Evolutionary conservation across 306 rosid genomes (phyloP).

Genomic region (Vigna unguiculata): DNA sequence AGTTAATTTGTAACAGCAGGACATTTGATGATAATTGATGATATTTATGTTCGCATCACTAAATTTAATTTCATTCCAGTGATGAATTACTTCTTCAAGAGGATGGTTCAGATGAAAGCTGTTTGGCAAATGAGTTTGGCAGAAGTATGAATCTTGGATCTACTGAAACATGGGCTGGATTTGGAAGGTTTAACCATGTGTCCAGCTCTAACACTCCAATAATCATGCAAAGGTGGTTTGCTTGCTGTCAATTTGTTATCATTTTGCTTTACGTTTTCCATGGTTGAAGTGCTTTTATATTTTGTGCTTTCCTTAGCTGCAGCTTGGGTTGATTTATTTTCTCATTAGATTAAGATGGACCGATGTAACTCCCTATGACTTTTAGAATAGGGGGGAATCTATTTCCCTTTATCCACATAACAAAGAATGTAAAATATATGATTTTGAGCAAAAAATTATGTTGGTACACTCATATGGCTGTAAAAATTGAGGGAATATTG

Average conservation of each 20-base stretch:
- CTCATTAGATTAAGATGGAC: constrained; percentile 23
- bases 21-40: neutral
- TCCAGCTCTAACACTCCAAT: constrained; percentile 60
- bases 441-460: constrained; percentile 10
- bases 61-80: constrained; percentile 58
- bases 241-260: constrained; percentile 25
- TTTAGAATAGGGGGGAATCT: constrained; percentile 1
- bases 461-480: neutral
- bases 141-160: constrained; percentile 76
- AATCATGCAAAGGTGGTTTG: constrained; percentile 68
- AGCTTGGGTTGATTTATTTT: constrained; percentile 34
- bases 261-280: constrained; percentile 32
- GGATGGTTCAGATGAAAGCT: constrained; percentile 69
- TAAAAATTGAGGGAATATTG: constrained; percentile 11
- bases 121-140: constrained; percentile 67
- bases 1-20: neutral
- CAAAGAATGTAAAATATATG: constrained; percentile 13
- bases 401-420: constrained; percentile 5
- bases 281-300: constrained; percentile 23
- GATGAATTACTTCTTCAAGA: constrained; percentile 98
- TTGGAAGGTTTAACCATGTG: constrained; percentile 61
- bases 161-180: constrained; percentile 67
- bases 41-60: constrained; percentile 44
- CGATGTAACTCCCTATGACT: constrained; percentile 21
- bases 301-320: constrained; percentile 35